Evolutionary conservation across 805 yeast genomes (phyloP), one percentile per base, ranked within the genome.

Genomic region (Saccharomycopsis lassenensis): DNA sequence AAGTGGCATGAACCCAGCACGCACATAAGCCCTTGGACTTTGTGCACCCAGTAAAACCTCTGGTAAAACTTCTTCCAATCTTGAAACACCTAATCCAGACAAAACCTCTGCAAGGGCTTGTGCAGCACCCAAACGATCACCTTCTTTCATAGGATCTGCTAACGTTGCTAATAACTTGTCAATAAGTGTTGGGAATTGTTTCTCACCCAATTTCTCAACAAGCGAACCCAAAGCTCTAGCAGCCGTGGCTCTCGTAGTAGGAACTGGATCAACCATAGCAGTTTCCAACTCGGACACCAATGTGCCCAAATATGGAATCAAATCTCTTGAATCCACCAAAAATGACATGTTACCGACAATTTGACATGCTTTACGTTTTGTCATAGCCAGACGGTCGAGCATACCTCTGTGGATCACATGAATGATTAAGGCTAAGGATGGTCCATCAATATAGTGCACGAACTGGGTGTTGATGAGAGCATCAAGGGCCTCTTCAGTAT

Each of bases 311-410:
- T 91, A 91, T 18, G 95, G 96, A 35, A 74, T 58, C 42, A 91
- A 65, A 55, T 91, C 98, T 47, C 71, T 74, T 12, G 84, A 67
- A 50, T 89, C 97, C 12, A 94, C 95, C 50, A 91, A 66, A 54
- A 91, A 85, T 2, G 97, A 86, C 97, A 91, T 91, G 53, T 91
- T 91, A 45, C 99, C 99, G 21, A 91, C 96, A 64, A 91, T 89
- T 59, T 91, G 96, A 57, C 97, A 87, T 0, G 97, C 89, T 56
- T 85, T 85, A 55, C 82, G 74, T 63, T 89, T 91, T 4, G 91
- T 83, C 29, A 76, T 67, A 0, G 97, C 96, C n/a, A 94, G 81
- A 51, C 98, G 67, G 48, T 89, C 97, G 35, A 71, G 74, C 82
- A 91, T 76, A 61, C 97, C 99, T 57, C 98, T 74, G 54, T 85